Conservation (phyloP, 2,329 filamentous ascomycete genomes). For the Aspergillus sp. region DNA sequence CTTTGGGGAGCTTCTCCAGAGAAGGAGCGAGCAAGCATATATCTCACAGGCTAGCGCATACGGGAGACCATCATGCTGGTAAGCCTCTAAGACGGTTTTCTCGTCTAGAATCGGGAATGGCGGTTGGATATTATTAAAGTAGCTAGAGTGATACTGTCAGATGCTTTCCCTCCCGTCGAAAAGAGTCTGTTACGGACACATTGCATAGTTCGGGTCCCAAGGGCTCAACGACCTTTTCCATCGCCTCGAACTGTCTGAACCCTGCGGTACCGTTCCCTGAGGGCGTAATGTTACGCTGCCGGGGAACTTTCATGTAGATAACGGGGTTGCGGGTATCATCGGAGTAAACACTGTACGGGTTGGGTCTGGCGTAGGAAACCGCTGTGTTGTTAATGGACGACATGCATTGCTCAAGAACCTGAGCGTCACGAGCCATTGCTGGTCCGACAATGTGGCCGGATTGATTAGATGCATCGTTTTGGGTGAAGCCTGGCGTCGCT, state of each 20-base stretch:
- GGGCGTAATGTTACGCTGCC: conserved; percentile 1
- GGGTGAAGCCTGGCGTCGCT: background rate
- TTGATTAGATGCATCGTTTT: conserved; percentile 1
- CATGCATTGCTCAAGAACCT: conserved; percentile 7
- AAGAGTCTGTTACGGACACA: background rate
- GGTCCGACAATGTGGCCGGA: conserved; percentile 6
- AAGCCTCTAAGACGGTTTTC: conserved; percentile 2
- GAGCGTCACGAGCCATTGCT: conserved; percentile 8
- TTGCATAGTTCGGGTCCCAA: conserved; percentile 4
- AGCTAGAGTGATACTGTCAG: background rate
- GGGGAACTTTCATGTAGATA: conserved; percentile 7
- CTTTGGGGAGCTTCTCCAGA: conserved; percentile 1
- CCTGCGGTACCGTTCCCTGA: conserved; percentile 7
- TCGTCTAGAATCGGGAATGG: conserved; percentile 9
- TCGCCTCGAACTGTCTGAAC: conserved; percentile 5
- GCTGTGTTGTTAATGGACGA: background rate
- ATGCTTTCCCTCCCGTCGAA: background rate
- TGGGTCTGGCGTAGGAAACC: conserved; percentile 7
- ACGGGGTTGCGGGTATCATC: conserved; percentile 8
- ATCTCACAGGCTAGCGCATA: conserved; percentile 6
- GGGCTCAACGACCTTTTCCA: conserved; percentile 9
- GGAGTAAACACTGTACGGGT: conserved; percentile 10
- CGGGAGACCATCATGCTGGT: conserved; percentile 7
- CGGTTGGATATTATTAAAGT: conserved; percentile 8
- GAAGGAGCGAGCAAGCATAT: conserved; percentile 4